phyloP scores from a whole-genome alignment of 2,329 filamentous ascomycete genomes.

The Coniosporium tulheliwenetii region DNA sequence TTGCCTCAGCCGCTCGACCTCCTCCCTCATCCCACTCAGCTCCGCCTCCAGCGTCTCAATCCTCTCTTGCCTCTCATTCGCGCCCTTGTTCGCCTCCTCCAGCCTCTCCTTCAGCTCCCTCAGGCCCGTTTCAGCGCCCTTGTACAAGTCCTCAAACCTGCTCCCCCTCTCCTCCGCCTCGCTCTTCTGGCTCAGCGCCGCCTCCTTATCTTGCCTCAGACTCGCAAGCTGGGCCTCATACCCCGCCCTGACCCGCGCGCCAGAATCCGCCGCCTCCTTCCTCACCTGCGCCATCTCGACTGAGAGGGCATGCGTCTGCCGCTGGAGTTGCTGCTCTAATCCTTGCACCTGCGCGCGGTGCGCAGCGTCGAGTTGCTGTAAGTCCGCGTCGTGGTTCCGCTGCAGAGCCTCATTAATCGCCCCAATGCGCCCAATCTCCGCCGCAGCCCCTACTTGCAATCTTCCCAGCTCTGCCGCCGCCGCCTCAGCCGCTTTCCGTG shows the following conservation, averaged over 20 bases:
- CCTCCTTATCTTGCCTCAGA: neutral
- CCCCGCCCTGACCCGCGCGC: too few species aligned
- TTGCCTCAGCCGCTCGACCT: slow-evolving; percentile 8
- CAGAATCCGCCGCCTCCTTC: too few species aligned
- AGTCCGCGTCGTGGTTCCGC: slow-evolving; percentile 45
- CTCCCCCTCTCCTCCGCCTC: slow-evolving; percentile 3
- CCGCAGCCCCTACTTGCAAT: slow-evolving; percentile 34
- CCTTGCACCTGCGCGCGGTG: slow-evolving; percentile 15
- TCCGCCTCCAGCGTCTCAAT: slow-evolving; percentile 1
- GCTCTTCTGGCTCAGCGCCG: neutral
- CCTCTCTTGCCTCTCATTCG: slow-evolving; percentile 13
- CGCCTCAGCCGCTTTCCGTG: slow-evolving; percentile 22
- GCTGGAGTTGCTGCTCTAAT: neutral
- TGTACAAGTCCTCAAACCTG: slow-evolving; percentile 3
- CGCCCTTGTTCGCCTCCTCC: slow-evolving; percentile 29
- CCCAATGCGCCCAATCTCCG: slow-evolving; percentile 38
- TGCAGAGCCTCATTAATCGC: slow-evolving; percentile 57
- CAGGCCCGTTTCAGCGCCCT: slow-evolving; percentile 7
- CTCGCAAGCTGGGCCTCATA: too few species aligned
- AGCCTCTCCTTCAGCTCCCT: slow-evolving; percentile 10
- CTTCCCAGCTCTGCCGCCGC: slow-evolving; percentile 14
- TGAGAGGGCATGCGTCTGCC: slow-evolving; percentile 10
- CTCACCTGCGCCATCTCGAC: slow-evolving; percentile 5
- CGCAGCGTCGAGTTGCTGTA: slow-evolving; percentile 30
- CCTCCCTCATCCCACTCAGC: slow-evolving; percentile 3